Percentiles rank a stretch among this genome's conserved stretches.
Evolutionary conservation across 192 early-diverging fungal species (phyloP).

Genomic region (Coemansia sp.): DNA sequence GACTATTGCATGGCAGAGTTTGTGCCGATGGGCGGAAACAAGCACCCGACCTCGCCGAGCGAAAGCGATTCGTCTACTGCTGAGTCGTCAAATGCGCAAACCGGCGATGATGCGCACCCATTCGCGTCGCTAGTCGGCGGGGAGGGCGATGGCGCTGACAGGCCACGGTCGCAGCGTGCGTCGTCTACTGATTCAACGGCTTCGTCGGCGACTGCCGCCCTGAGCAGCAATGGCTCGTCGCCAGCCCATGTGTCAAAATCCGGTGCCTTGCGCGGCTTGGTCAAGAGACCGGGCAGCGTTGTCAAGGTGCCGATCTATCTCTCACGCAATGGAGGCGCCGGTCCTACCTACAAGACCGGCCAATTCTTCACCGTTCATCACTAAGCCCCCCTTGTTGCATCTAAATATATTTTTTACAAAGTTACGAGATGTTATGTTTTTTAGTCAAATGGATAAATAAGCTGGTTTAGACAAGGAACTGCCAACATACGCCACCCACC

Average conservation of each 20-base stretch:
- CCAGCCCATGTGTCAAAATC: neutral
- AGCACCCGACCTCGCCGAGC: conserved; percentile 44
- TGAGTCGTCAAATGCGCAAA: neutral
- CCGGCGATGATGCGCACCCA: conserved; percentile 12
- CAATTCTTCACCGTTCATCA: conserved; percentile 47
- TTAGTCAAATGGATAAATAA: neutral
- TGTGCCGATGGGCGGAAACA: neutral
- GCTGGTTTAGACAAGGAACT: neutral
- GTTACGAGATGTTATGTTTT: too few species aligned
- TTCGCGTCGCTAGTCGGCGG: conserved; percentile 1
- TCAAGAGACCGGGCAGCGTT: conserved; percentile 2
- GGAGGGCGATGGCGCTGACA: neutral
- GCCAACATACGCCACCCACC: conserved; percentile 1
- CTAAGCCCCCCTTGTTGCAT: conserved; percentile 7
- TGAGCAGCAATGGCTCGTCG: conserved; percentile 3
- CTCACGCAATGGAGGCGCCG: conserved; percentile 41
- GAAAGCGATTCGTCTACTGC: conserved; percentile 33
- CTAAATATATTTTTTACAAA: too few species aligned
- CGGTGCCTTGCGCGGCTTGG: neutral
- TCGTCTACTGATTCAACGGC: conserved; percentile 45
- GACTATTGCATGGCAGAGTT: neutral
- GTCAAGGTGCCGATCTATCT: conserved; percentile 42
- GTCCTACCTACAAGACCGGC: conserved; percentile 49
- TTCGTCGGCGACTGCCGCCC: conserved; percentile 35
- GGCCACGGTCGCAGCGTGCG: conserved; percentile 23